Evolutionary conservation across 345 rosid genomes (phyloP), one percentile per base, ranked within the genome.

Genomic region (Populus deltoides): DNA sequence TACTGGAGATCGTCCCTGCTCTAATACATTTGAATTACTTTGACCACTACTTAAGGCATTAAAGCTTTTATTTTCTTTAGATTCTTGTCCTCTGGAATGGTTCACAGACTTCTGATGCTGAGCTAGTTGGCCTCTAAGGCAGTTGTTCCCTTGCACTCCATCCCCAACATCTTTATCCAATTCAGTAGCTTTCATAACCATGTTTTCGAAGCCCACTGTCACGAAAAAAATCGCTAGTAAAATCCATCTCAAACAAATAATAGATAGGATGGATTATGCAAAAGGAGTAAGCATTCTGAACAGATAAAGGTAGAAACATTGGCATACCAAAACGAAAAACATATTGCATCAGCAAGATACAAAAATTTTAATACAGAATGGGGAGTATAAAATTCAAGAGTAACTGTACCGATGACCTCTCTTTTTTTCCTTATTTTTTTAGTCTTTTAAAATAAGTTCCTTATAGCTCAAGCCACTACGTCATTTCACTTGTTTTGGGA

Each of bases 1-100:
- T 69, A 81, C 81, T 12, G 93, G 90, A 67, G 95, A 88, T 65
- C 86, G 94, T 25, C 83, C 92, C 81, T 90, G 98, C 81, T 88
- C 97, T 83, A 92, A 83, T 43, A 87, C 74, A 66, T 93, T 91
- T 38, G 87, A 88, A 82, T 89, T 85, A 83, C 86, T 85, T 68
- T 85, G 90, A 29, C 86, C 90, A 33, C 83, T 74, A 74, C 89
- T 89, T 41, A 77, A 73, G 78, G 87, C 86, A 72, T 81, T 70
- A 25, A 87, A 90, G 77, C 86, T 86, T 84, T 83, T 84, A 82
- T 85, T 90, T 77, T 87, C 97, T 83, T 85, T 93, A 51, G 82
- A 83, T 25, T 85, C 89, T 78, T 85, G 90, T 81, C 81, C 80
- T 78, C 79, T 75, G 49, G 59, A 53, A 72, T 69, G 75, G 38